Conservation (phyloP, 2,329 filamentous ascomycete genomes). For the Verticillium klebahnii region DNA sequence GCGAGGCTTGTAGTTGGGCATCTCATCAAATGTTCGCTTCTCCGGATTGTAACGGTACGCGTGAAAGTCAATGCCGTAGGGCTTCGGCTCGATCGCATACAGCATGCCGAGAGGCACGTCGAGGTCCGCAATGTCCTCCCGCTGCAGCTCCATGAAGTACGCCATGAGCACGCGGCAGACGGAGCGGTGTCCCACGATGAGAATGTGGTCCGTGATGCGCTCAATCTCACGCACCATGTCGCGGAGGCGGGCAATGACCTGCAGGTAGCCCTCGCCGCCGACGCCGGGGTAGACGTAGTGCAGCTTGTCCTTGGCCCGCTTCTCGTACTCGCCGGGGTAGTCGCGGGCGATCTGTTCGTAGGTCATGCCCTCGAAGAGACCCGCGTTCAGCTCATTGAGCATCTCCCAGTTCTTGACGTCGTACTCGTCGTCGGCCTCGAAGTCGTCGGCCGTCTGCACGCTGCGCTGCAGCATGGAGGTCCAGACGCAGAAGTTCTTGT, state of each 20-base stretch:
- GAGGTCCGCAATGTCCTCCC: slow-evolving; percentile 88
- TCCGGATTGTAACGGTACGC: slow-evolving; percentile 85
- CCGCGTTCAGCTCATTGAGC: slow-evolving; percentile 94
- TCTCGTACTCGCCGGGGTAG: slow-evolving; percentile 75
- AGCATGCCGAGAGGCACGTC: slow-evolving; percentile 92
- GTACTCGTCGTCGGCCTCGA: slow-evolving; percentile 87
- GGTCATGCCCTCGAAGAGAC: slow-evolving; percentile 89
- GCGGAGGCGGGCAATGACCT: slow-evolving; percentile 91
- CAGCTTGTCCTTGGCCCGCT: slow-evolving; percentile 80
- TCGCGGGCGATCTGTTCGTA: slow-evolving; percentile 83
- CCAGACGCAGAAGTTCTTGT: slow-evolving; percentile 97
- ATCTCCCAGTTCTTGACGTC: slow-evolving; percentile 97
- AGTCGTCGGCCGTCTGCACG: slow-evolving; percentile 82
- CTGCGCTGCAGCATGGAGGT: slow-evolving; percentile 93
- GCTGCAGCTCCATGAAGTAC: slow-evolving; percentile 90
- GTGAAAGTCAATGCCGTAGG: slow-evolving; percentile 95
- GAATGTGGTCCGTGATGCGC: slow-evolving; percentile 90
- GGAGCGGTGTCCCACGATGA: slow-evolving; percentile 89
- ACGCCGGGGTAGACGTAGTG: slow-evolving; percentile 95
- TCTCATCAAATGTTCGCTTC: slow-evolving; percentile 75
- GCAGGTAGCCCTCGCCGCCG: slow-evolving; percentile 92
- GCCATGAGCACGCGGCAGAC: slow-evolving; percentile 89
- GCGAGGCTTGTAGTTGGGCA: slow-evolving; percentile 77
- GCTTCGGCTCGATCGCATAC: slow-evolving; percentile 94
- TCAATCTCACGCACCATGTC: slow-evolving; percentile 97